phyloP scores from a whole-genome alignment of 2,329 filamentous ascomycete species.

The Purpureocillium lavendulum region DNA sequence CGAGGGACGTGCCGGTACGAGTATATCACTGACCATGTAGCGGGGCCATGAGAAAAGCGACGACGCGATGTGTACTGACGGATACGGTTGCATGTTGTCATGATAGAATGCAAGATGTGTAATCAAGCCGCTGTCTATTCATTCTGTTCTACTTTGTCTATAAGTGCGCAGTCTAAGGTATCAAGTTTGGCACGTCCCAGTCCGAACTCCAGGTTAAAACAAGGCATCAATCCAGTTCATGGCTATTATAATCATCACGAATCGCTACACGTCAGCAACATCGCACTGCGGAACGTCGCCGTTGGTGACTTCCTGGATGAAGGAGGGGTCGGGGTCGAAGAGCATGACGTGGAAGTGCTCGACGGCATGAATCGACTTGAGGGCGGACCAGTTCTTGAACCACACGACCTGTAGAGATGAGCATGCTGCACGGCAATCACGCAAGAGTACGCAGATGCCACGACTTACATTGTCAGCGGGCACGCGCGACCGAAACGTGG shows the following conservation, averaged over 20 bases:
- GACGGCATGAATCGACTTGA: constrained; percentile 80
- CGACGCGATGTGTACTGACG: no score
- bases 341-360: constrained; percentile 97
- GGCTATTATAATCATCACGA: not conserved
- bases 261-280: constrained; percentile 19
- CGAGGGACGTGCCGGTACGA: constrained; percentile 12
- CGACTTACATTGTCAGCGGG: constrained; percentile 42
- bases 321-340: constrained; percentile 61
- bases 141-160: no score
- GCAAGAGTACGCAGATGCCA: not conserved
- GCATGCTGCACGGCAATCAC: not conserved
- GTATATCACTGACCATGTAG: no score
- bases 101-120: no score
- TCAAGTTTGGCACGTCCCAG: no score
- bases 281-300: constrained; percentile 62
- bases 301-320: constrained; percentile 62
- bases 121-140: no score
- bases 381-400: constrained; percentile 70
- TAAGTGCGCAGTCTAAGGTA: no score
- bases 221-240: not conserved
- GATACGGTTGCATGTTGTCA: no score
- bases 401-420: constrained; percentile 21
- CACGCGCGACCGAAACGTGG: constrained; percentile 52
- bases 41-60: no score
- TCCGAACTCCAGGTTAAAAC: not conserved